These are phyloP conservation scores for Mastigamoeba balamuthi DNA, from an alignment of 78 protist genomes.

Conservation along the genomic window DNA sequence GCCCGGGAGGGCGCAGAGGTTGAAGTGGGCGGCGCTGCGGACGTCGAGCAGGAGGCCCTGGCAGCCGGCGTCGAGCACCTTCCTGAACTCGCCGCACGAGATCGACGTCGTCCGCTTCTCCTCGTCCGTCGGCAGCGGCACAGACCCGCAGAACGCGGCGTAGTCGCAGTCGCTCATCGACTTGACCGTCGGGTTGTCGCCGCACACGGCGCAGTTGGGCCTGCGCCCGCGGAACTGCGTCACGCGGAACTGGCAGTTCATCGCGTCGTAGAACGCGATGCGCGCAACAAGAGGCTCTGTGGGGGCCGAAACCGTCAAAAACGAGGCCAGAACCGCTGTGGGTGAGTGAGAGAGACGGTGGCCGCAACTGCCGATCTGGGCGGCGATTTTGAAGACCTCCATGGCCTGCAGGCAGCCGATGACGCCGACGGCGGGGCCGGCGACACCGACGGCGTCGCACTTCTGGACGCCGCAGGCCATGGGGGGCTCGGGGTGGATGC, in stretches of 20 bases:
- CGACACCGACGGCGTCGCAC: slow-evolving; percentile 74
- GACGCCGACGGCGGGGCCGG: slow-evolving; percentile 65
- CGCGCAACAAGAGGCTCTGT: too few relatives aligned
- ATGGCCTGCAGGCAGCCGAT: slow-evolving; percentile 80
- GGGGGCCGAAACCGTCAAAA: too few relatives aligned
- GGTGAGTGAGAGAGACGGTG: too few relatives aligned
- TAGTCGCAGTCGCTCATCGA: slow-evolving; percentile 36
- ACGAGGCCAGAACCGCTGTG: too few relatives aligned
- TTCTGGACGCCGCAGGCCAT: slow-evolving; percentile 60
- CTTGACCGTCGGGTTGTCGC: slow-evolving; percentile 27
- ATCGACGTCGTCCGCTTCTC: background rate
- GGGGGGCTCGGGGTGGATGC: slow-evolving; percentile 77
- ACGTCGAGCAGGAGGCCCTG: slow-evolving; percentile 29
- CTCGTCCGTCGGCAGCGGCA: slow-evolving; percentile 10
- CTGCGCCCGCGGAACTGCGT: slow-evolving; percentile 11
- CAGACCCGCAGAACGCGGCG: slow-evolving; percentile 23
- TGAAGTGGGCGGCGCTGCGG: slow-evolving; percentile 26
- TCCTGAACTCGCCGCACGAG: background rate
- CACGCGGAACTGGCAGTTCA: slow-evolving; percentile 11
- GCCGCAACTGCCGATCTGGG: background rate
- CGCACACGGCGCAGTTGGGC: slow-evolving; percentile 30
- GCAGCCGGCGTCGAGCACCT: background rate
- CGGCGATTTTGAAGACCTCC: slow-evolving; percentile 62
- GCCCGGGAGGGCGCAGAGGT: slow-evolving; percentile 28
- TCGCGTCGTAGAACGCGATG: slow-evolving; percentile 20